A percentile compares a stretch with the other conserved stretches of the same genome.
phyloP scores from a whole-genome alignment of 2,329 filamentous ascomycete species.

The Penicillium sclerotigenum region DNA sequence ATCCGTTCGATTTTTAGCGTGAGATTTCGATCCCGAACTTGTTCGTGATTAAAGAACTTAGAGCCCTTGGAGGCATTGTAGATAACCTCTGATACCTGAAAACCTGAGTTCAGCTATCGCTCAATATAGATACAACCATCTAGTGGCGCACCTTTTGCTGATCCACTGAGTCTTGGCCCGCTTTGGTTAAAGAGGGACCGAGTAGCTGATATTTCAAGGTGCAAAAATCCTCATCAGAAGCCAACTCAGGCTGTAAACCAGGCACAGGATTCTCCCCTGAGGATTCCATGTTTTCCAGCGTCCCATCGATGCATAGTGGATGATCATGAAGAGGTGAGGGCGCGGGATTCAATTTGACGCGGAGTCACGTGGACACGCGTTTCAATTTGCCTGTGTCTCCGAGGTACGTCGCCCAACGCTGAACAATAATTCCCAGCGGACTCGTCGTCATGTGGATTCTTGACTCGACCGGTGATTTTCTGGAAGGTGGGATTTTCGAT shows the following conservation, averaged over 20 bases:
- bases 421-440: slow-evolving; percentile 13
- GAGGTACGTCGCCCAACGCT: not conserved
- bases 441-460: slow-evolving; percentile 61
- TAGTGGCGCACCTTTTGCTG: slow-evolving; percentile 65
- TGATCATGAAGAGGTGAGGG: slow-evolving; percentile 1
- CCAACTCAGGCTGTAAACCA: not conserved
- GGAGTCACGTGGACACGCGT: slow-evolving; percentile 39
- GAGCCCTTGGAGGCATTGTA: slow-evolving; percentile 96
- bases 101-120: slow-evolving; percentile 4
- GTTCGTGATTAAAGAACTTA: slow-evolving; percentile 92
- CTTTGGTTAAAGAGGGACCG: slow-evolving; percentile 88
- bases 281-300: slow-evolving; percentile 21
- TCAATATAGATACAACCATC: not conserved
- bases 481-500: slow-evolving; percentile 48
- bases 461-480: slow-evolving; percentile 50
- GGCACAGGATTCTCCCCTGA: slow-evolving; percentile 16
- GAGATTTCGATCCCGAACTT: slow-evolving; percentile 73
- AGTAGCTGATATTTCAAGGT: slow-evolving; percentile 87
- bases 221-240: slow-evolving; percentile 41
- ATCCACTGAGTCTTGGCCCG: slow-evolving; percentile 89
- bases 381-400: slow-evolving; percentile 14
- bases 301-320: slow-evolving; percentile 9
- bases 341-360: slow-evolving; percentile 22
- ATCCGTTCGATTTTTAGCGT: slow-evolving; percentile 84
- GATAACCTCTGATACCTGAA: slow-evolving; percentile 85